These are phyloP conservation scores for Backusella macrospora DNA, from an alignment of 192 early-diverging fungal species.

Conservation along the genomic window DNA sequence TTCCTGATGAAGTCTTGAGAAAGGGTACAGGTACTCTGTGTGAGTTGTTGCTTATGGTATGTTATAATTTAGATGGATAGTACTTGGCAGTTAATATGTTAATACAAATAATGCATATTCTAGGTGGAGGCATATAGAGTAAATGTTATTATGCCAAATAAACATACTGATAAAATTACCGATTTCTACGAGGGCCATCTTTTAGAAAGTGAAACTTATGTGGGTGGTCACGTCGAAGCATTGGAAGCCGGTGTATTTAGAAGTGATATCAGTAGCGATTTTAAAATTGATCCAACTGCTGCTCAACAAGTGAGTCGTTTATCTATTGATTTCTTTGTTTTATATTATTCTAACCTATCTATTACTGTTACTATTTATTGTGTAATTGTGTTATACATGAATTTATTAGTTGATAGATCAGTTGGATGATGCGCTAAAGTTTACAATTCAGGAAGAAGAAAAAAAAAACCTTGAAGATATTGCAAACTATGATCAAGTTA, in stretches of 20 bases:
- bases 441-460: slow-evolving; percentile 87
- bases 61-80: neutral
- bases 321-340: neutral
- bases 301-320: slow-evolving; percentile 61
- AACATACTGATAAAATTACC: slow-evolving; percentile 80
- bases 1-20: slow-evolving; percentile 95
- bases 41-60: slow-evolving; percentile 95
- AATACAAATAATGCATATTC: neutral
- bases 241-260: slow-evolving; percentile 98
- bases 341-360: neutral
- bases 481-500: slow-evolving; percentile 88
- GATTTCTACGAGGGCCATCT: slow-evolving; percentile 89
- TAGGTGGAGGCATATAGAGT: slow-evolving; percentile 88
- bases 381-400: neutral
- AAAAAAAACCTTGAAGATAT: slow-evolving; percentile 77
- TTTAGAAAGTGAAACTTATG: slow-evolving; percentile 94
- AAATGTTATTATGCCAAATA: slow-evolving; percentile 95
- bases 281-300: slow-evolving; percentile 74
- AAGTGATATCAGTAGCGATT: slow-evolving; percentile 88
- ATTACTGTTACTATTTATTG: neutral
- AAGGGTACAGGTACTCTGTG: slow-evolving; percentile 97
- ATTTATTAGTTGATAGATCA: slow-evolving; percentile 79
- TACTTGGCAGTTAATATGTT: neutral
- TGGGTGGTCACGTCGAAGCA: slow-evolving; percentile 98
- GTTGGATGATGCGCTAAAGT: slow-evolving; percentile 86